Evolutionary conservation across 2,329 filamentous ascomycete species (phyloP).

Genomic region (Aspergillus sp.): DNA sequence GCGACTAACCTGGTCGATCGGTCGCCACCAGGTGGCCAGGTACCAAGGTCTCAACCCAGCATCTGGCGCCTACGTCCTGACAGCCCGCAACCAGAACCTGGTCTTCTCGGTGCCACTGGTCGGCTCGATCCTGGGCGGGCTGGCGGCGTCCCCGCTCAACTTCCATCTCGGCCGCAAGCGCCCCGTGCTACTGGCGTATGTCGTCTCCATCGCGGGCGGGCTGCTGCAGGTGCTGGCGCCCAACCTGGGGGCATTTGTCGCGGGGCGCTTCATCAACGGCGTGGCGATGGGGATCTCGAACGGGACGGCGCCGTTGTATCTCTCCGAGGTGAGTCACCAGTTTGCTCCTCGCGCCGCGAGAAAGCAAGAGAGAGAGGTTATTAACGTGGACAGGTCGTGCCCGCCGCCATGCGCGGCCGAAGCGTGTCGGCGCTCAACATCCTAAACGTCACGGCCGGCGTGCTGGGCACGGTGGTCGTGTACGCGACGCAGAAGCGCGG

Average conservation of each 20-base stretch:
- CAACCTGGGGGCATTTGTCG: constrained; percentile 33
- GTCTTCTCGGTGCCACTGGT: constrained; percentile 37
- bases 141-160: constrained; percentile 33
- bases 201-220: constrained; percentile 32
- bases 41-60: constrained; percentile 30
- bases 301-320: constrained; percentile 36
- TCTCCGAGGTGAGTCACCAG: constrained; percentile 38
- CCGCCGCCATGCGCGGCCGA: constrained; percentile 30
- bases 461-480: constrained; percentile 35
- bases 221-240: constrained; percentile 38
- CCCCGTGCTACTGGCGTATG: constrained; percentile 32
- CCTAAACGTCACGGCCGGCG: constrained; percentile 30
- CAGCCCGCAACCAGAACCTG: constrained; percentile 35
- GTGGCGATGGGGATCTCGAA: constrained; percentile 33
- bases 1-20: too few species aligned
- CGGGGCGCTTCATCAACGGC: constrained; percentile 32
- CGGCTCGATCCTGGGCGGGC: constrained; percentile 32
- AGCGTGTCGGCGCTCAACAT: constrained; percentile 33
- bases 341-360: too few species aligned
- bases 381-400: too few species aligned
- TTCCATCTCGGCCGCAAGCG: constrained; percentile 35
- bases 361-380: too few species aligned
- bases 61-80: constrained; percentile 23
- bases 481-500: constrained; percentile 27
- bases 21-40: constrained; percentile 28